phyloP scores from a whole-genome alignment of 2,329 filamentous ascomycete genomes.

The Botryotinia convoluta region DNA sequence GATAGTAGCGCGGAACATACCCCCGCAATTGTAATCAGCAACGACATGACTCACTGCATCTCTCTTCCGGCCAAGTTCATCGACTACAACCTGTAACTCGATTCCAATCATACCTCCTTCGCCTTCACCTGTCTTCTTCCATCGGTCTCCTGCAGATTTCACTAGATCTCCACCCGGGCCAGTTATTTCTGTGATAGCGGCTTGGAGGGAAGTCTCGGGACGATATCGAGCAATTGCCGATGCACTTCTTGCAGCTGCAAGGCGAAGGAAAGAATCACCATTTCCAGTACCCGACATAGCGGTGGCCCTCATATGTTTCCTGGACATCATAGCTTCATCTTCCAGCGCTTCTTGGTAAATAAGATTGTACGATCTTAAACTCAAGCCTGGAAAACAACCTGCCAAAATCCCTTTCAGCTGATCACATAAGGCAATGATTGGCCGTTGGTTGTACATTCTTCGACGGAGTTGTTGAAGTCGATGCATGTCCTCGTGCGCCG shows the following conservation, averaged over 20 bases:
- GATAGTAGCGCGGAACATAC: slow-evolving; percentile 82
- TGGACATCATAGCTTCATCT: slow-evolving; percentile 31
- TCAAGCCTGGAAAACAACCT: slow-evolving; percentile 56
- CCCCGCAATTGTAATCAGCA: slow-evolving; percentile 80
- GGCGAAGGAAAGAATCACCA: slow-evolving; percentile 80
- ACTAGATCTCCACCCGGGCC: slow-evolving; percentile 73
- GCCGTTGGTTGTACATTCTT: slow-evolving; percentile 29
- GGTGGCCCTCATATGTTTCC: slow-evolving; percentile 38
- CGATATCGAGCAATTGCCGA: slow-evolving; percentile 68
- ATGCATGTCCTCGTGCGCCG: slow-evolving; percentile 37
- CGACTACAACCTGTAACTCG: slow-evolving; percentile 53
- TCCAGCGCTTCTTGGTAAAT: not conserved
- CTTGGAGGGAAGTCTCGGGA: slow-evolving; percentile 45
- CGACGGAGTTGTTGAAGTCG: slow-evolving; percentile 34
- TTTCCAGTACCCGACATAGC: slow-evolving; percentile 81
- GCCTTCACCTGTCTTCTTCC: slow-evolving; percentile 73
- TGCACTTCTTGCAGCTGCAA: slow-evolving; percentile 67
- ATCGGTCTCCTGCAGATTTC: slow-evolving; percentile 69
- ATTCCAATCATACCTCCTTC: slow-evolving; percentile 85
- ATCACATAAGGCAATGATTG: slow-evolving; percentile 43
- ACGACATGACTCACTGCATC: slow-evolving; percentile 54
- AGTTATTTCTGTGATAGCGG: slow-evolving; percentile 62
- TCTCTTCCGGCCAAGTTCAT: slow-evolving; percentile 42
- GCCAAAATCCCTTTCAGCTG: slow-evolving; percentile 50
- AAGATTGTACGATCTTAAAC: slow-evolving; percentile 38